Evolutionary conservation across 805 yeast genomes (phyloP).

Genomic region (Tetrapisispora iriomotensis): DNA sequence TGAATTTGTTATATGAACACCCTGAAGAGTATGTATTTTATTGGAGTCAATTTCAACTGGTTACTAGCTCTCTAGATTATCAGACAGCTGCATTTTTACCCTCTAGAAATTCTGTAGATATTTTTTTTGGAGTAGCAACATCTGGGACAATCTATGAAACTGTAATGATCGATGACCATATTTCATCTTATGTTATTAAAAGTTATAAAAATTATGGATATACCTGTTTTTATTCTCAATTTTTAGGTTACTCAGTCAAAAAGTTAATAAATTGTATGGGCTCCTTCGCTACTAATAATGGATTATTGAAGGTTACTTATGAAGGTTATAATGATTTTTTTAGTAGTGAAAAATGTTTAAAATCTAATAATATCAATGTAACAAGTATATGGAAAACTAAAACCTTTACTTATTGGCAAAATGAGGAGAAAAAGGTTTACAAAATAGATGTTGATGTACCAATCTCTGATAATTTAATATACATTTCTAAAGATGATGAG

Average conservation of each 20-base stretch:
- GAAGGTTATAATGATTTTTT: constrained; percentile 6
- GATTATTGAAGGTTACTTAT: constrained; percentile 7
- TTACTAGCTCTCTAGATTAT: background rate
- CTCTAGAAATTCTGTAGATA: no score
- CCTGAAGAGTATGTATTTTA: constrained; percentile 6
- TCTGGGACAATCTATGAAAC: background rate
- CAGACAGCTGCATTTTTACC: background rate
- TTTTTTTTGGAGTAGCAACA: background rate
- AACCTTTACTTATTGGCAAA: constrained; percentile 10
- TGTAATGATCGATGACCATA: background rate
- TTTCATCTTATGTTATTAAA: background rate
- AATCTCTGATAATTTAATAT: background rate
- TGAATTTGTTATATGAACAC: constrained; percentile 6
- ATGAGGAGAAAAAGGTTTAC: constrained; percentile 5
- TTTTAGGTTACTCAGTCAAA: background rate
- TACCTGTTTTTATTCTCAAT: background rate
- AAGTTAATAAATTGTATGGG: constrained; percentile 7
- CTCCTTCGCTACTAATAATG: constrained; percentile 6
- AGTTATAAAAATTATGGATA: background rate
- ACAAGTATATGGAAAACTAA: constrained; percentile 3
- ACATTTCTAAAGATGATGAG: background rate
- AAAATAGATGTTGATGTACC: constrained; percentile 1
- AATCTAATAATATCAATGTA: background rate
- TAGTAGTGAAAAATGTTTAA: background rate
- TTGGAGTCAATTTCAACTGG: constrained; percentile 4